Base-by-base conservation (phyloP, 1,284 basidiomycete species). In the Trametes pubescens region DNA sequence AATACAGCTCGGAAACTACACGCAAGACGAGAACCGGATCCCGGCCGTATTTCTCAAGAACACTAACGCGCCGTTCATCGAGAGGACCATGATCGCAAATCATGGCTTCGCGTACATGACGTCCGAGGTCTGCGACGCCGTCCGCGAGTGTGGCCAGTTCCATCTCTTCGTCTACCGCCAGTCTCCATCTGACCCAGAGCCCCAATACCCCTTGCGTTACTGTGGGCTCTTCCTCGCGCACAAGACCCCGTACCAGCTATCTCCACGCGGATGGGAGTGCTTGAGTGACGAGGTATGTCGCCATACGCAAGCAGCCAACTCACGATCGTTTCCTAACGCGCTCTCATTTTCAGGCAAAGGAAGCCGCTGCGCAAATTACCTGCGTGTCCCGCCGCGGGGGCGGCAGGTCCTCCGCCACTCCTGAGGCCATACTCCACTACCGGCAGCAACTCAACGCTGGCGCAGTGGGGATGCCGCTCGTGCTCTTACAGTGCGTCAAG, bases 151-250 rank as follows among this genome's bases (percentile, higher is more conserved):
- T 43, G 58, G 59, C 6, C 24, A 40, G 6, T 67, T 67, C 60
- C 65, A 67, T 46, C 59, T 67, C 11, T 59, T 57, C 52, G 64
- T 64, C 53, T 37, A 37, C 16, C 62, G 14, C 37, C 11, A 38
- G 11, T 11, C 2, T 38, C 40, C 14, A 18, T 16, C 14, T 18
- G 18, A 16, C 9, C 22, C 21, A 22, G 21, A 7, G 22, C 43
- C 18, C 4, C 44, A 55, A 32, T 38, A 26, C 13, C 35, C 26
- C 18, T 67, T 57, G 59, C 60, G 26, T 44, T 67, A 67, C 38
- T 61, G 59, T 26, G 65, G 65, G 38, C 40, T 62, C 44, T 67
- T 62, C 60, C 34, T 37, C 48, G 62, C 58, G 26, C 65, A 67
- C 57, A 51, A 60, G 38, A 62, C 57, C 0, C 49, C 48, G n/a